A percentile compares a stretch with the other conserved stretches of the same genome.
Conservation (phyloP, 2,329 filamentous ascomycete genomes). For the Ceratocystis harringtonii region DNA sequence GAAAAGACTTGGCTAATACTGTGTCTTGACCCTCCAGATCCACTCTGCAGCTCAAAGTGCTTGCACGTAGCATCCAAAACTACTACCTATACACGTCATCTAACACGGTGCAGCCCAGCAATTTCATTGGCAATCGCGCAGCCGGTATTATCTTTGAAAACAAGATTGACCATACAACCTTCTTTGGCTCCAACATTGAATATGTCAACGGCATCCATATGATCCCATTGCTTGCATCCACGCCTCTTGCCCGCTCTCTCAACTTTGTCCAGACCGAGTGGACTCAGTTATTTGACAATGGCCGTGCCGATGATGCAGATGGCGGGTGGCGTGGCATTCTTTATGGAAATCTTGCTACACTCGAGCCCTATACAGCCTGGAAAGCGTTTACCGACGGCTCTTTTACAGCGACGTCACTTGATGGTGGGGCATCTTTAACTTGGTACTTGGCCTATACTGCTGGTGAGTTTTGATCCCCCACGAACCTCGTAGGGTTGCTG, state of each 20-base stretch:
- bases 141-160: slow-evolving; percentile 73
- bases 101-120: slow-evolving; percentile 54
- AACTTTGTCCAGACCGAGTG: slow-evolving; percentile 72
- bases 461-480: slow-evolving; percentile 35
- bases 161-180: slow-evolving; percentile 86
- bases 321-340: slow-evolving; percentile 80
- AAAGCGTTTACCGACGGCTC: slow-evolving; percentile 53
- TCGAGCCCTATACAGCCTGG: slow-evolving; percentile 56
- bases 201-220: slow-evolving; percentile 70
- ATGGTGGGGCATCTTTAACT: slow-evolving; percentile 68
- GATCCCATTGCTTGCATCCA: slow-evolving; percentile 57
- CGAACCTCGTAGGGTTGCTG: neutral
- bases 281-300: slow-evolving; percentile 58
- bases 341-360: slow-evolving; percentile 65
- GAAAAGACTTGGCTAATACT: neutral
- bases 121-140: slow-evolving; percentile 70
- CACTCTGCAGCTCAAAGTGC: slow-evolving; percentile 70
- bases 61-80: slow-evolving; percentile 54
- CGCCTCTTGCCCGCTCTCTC: slow-evolving; percentile 48
- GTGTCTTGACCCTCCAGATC: slow-evolving; percentile 30
- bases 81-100: slow-evolving; percentile 68
- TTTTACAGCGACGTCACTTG: slow-evolving; percentile 55
- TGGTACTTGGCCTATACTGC: slow-evolving; percentile 75
- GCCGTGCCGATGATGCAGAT: slow-evolving; percentile 46
- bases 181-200: slow-evolving; percentile 61